A percentile compares a stretch with the other conserved stretches of the same genome.
Conservation (phyloP, 768 basidiomycete genomes). For the Psilocybe subaeruginosa region DNA sequence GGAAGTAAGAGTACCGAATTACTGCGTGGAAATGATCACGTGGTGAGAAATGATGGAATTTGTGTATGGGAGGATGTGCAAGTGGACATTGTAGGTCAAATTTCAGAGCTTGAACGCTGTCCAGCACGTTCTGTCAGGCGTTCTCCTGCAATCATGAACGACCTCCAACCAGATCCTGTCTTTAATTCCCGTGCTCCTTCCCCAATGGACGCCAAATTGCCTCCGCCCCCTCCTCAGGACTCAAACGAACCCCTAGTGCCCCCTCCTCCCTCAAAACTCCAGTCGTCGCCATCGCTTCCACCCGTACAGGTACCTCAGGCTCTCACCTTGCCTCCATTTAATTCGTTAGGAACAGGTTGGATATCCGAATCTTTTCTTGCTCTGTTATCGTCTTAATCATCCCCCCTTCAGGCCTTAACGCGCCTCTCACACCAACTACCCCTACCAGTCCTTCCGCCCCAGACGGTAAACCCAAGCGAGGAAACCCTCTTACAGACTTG, state of each 20-base stretch:
- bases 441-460: constrained; percentile 29
- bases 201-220: background rate
- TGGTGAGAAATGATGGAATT: constrained; percentile 20
- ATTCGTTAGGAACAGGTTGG: constrained; percentile 26
- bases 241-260: background rate
- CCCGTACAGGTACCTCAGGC: constrained; percentile 9
- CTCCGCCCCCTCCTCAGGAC: background rate
- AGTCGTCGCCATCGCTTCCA: background rate
- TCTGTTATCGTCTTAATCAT: constrained; percentile 8
- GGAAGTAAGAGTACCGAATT: background rate
- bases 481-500: constrained; percentile 88
- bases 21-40: constrained; percentile 14
- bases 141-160: constrained; percentile 8
- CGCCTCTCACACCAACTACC: constrained; percentile 38
- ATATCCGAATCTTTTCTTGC: constrained; percentile 5
- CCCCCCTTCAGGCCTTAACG: constrained; percentile 24
- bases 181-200: constrained; percentile 10
- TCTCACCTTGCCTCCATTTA: constrained; percentile 11
- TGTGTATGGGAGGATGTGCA: background rate
- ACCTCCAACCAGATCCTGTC: constrained; percentile 8
- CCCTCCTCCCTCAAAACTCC: constrained; percentile 12
- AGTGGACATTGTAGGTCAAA: constrained; percentile 1
- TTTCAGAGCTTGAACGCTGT: constrained; percentile 10
- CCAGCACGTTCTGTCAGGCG: constrained; percentile 2
- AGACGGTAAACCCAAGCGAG: constrained; percentile 51